Evolutionary conservation across 75 land plant genomes (phyloP), one percentile per base, ranked within the genome.

Genomic region (Pinus albicaulis): DNA sequence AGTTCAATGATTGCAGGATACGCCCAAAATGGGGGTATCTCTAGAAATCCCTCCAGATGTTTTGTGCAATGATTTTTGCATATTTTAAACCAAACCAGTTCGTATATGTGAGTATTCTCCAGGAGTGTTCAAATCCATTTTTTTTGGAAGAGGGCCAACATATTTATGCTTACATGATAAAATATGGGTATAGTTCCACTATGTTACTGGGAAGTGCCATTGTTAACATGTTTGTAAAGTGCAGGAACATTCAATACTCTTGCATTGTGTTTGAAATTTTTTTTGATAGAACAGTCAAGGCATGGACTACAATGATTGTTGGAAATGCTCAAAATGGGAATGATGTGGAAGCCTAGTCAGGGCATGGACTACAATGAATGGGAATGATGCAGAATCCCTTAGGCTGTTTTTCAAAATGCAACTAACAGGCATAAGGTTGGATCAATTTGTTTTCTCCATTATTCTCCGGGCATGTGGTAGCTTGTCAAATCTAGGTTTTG

Each of bases 61-160:
- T 90, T 80, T 52, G 59, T 16, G 20, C 6, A 41, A 88, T 92
- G 91, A 82, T 52, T 57, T 31, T 52, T 17, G 80, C 79, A 28
- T 59, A 65, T 26, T 36, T 86, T 58, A 55, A 13, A 0, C 90
- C 91, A 73, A 90, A 92, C 80, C 83, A 86, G 72, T 82, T 88
- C 77, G 88, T 93, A 3, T 81, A 84, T 48, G 86, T 87, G 19
- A 87, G 88, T 72, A 62, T 74, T 15, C 74, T 89, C 72, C 88
- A 85, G 71, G 89, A 83, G 26, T 75, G 89, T n/a, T 83, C 76
- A 3, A 20, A 14, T 63, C 15, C 31, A 14, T 19, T 7, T 44
- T 34, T 28, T 28, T 19, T 66, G 36, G 36, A 66, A 66, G 4
- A 8, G 8, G 70, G 70, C 10, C 4, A 66, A 16, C 70, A 66